These are phyloP conservation scores for Metrosideros polymorpha DNA, from an alignment of 441 rosid genomes.

Conservation along the genomic window DNA sequence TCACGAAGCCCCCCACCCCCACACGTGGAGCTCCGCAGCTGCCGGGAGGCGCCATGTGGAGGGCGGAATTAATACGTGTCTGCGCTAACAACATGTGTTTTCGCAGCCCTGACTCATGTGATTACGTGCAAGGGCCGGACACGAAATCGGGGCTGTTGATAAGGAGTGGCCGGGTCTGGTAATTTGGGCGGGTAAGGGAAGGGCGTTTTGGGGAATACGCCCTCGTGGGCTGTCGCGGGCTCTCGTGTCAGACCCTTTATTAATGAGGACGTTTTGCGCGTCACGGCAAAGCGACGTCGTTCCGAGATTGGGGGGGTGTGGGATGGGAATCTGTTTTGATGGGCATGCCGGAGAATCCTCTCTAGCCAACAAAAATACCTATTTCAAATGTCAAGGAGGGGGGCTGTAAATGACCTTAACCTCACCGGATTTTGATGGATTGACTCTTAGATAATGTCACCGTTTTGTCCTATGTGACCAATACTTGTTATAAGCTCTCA, in stretches of 20 bases:
- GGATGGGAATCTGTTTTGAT: not conserved
- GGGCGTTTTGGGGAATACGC: not conserved
- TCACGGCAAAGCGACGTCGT: not conserved
- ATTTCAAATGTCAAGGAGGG: not conserved
- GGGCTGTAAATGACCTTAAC: not conserved
- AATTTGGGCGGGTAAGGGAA: not conserved
- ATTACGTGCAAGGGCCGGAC: not conserved
- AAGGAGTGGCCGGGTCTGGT: not conserved
- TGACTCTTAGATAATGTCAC: not conserved
- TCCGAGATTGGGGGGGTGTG: not conserved
- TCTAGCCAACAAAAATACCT: not conserved
- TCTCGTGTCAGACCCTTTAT: not conserved
- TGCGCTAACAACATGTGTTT: not conserved
- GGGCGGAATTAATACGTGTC: slow-evolving; percentile 6
- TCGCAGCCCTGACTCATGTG: not conserved
- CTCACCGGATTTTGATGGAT: not conserved
- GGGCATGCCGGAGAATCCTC: not conserved
- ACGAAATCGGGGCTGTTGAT: not conserved
- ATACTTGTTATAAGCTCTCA: not conserved
- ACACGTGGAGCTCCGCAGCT: not conserved
- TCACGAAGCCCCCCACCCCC: not conserved
- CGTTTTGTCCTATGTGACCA: not conserved
- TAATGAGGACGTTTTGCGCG: not conserved
- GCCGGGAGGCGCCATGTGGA: slow-evolving; percentile 2
- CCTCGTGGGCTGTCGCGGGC: not conserved